A percentile compares a stretch with the other conserved stretches of the same genome.
Conservation (phyloP, 2,329 filamentous ascomycete genomes). For the Endothia cerciana region DNA sequence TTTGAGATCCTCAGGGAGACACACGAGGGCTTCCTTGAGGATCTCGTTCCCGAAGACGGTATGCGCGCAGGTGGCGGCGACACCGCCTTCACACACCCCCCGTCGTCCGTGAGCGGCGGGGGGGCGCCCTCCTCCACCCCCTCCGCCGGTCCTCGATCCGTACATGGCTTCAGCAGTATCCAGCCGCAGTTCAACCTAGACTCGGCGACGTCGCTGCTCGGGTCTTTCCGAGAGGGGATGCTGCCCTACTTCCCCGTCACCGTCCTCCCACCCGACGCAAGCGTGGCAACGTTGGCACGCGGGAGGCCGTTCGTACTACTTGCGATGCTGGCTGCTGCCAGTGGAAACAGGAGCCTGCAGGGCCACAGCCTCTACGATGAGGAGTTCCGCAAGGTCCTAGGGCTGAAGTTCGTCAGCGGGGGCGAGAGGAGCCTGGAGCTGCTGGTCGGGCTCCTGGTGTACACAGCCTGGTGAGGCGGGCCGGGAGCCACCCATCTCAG, state of each 20-base stretch:
- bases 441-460: conserved; percentile 60
- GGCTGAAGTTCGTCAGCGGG: conserved; percentile 58
- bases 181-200: conserved; percentile 60
- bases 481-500: too few species aligned
- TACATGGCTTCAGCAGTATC: conserved; percentile 41
- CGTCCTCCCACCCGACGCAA: conserved; percentile 44
- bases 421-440: conserved; percentile 62
- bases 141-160: conserved; percentile 37
- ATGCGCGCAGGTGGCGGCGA: conserved; percentile 27
- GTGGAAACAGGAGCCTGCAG: conserved; percentile 50
- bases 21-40: conserved; percentile 49
- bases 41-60: conserved; percentile 29
- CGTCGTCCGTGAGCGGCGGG: conserved; percentile 27
- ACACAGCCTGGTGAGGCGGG: conserved; percentile 56
- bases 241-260: conserved; percentile 49
- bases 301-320: conserved; percentile 57
- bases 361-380: conserved; percentile 59
- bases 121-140: conserved; percentile 36
- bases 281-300: conserved; percentile 49
- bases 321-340: conserved; percentile 56
- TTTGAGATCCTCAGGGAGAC: conserved; percentile 48
- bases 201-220: conserved; percentile 52
- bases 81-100: conserved; percentile 21
- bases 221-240: conserved; percentile 47
- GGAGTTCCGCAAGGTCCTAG: conserved; percentile 61